Percentiles rank a stretch among this genome's conserved stretches.
Evolutionary conservation across 805 yeast species (phyloP).

Genomic region (Phaffomyces thermotolerans): DNA sequence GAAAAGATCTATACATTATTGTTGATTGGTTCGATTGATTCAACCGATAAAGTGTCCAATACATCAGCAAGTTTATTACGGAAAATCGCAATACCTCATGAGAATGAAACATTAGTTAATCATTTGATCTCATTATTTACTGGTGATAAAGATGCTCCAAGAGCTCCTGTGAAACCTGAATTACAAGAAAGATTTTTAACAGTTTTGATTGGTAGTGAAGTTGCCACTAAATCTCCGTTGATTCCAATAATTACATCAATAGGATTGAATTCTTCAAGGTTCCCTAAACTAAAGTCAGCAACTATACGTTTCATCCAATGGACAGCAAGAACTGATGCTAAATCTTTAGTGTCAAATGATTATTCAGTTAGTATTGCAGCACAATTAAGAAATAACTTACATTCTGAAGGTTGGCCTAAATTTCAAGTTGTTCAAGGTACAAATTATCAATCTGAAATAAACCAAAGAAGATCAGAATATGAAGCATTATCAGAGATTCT

Average conservation of each 20-base stretch:
- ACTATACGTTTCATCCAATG: constrained; percentile 61
- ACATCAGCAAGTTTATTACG: constrained; percentile 44
- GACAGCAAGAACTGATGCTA: constrained; percentile 34
- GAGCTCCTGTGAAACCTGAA: constrained; percentile 46
- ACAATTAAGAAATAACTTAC: constrained; percentile 44
- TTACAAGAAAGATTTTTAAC: constrained; percentile 50
- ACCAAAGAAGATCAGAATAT: constrained; percentile 58
- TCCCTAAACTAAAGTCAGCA: constrained; percentile 43
- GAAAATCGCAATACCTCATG: constrained; percentile 45
- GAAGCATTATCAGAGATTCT: constrained; percentile 71
- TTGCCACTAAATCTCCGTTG: constrained; percentile 36
- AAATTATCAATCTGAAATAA: constrained; percentile 27
- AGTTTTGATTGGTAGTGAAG: constrained; percentile 43
- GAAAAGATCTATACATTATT: constrained; percentile 40
- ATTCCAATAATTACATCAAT: constrained; percentile 45
- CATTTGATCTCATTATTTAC: constrained; percentile 40
- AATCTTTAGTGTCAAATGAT: constrained; percentile 10
- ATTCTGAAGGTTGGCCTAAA: constrained; percentile 56
- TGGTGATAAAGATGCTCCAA: constrained; percentile 36
- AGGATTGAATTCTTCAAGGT: constrained; percentile 50
- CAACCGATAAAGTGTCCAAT: constrained; percentile 47
- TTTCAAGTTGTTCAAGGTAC: constrained; percentile 32
- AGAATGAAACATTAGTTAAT: constrained; percentile 38
- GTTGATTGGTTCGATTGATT: constrained; percentile 58
- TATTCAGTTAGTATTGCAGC: constrained; percentile 41